A percentile compares a stretch with the other conserved stretches of the same genome.
These are phyloP conservation scores for Chenopodium quinoa DNA, from an alignment of 148 eudicot genomes.

Conservation along the genomic window DNA sequence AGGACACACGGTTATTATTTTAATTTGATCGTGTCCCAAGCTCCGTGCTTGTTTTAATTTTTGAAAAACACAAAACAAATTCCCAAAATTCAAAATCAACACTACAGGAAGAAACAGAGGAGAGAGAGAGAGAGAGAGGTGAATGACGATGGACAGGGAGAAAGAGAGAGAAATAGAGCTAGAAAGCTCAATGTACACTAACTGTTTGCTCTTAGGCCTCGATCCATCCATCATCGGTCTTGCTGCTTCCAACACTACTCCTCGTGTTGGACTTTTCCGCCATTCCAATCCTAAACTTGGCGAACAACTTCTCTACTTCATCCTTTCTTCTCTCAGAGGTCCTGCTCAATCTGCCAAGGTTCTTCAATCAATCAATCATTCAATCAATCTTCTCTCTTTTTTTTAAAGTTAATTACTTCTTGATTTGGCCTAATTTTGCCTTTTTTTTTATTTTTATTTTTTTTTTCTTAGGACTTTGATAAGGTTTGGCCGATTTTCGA, in stretches of 20 bases:
- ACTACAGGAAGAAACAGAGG: neutral
- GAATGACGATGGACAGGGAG: conserved; percentile 89
- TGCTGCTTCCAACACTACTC: conserved; percentile 53
- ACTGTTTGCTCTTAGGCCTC: conserved; percentile 78
- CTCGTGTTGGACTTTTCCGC: conserved; percentile 85
- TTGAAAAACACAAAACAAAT: too few relatives aligned
- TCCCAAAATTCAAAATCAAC: neutral
- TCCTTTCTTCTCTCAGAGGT: conserved; percentile 82
- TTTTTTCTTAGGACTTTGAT: conserved; percentile 67
- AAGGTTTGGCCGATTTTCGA: conserved; percentile 99
- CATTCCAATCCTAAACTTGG: conserved; percentile 99
- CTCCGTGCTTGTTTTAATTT: too few relatives aligned
- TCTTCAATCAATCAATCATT: neutral
- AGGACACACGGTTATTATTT: too few relatives aligned
- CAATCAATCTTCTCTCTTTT: too few relatives aligned
- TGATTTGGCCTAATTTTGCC: neutral
- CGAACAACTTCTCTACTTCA: conserved; percentile 91
- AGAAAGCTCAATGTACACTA: conserved; percentile 96
- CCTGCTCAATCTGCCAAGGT: conserved; percentile 88
- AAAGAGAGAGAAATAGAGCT: conserved; percentile 96
- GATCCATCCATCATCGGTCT: conserved; percentile 83
- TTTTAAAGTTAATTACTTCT: neutral
- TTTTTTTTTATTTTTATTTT: neutral
- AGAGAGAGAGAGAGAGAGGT: neutral
- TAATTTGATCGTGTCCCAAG: too few relatives aligned